Conservation (phyloP, 2,329 filamentous ascomycete genomes). For the Dactylonectria estremocensis region DNA sequence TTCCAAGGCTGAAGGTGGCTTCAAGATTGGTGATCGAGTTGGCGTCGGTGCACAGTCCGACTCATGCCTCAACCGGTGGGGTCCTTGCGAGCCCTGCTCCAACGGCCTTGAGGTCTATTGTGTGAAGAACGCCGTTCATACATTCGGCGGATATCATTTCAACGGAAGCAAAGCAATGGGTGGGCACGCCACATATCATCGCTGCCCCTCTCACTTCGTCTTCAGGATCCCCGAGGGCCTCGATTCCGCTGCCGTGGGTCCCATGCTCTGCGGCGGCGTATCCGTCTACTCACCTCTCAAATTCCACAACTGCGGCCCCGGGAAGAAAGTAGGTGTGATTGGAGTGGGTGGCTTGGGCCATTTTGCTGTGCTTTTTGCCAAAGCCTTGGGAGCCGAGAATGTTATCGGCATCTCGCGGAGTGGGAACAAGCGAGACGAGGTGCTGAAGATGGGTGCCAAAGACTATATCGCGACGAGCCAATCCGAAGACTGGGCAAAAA, state of each 20-base stretch:
- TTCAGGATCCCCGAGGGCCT: conserved; percentile 62
- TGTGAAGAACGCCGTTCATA: conserved; percentile 59
- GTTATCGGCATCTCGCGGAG: too few relatives aligned
- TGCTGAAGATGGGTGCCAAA: too few relatives aligned
- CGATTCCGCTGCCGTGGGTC: conserved; percentile 62
- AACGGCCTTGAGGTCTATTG: conserved; percentile 61
- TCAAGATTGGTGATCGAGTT: conserved; percentile 75
- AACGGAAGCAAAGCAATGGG: conserved; percentile 61
- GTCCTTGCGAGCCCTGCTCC: conserved; percentile 61
- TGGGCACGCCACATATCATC: conserved; percentile 59
- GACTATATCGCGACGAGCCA: too few relatives aligned
- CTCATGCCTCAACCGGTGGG: conserved; percentile 67
- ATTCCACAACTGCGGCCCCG: too few relatives aligned
- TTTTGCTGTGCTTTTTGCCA: too few relatives aligned
- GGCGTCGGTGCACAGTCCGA: conserved; percentile 73
- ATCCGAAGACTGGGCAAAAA: too few relatives aligned
- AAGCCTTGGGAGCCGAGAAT: too few relatives aligned
- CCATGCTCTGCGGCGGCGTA: conserved; percentile 80
- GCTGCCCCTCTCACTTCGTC: conserved; percentile 60
- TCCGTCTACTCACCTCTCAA: conserved; percentile 66
- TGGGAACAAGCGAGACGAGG: too few relatives aligned
- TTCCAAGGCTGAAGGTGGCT: conserved; percentile 57
- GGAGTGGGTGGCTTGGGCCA: too few relatives aligned
- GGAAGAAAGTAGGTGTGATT: too few relatives aligned
- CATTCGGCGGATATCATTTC: conserved; percentile 67